Conservation (phyloP, 257 asterid genomes). For the Salvia rosmarinus region DNA sequence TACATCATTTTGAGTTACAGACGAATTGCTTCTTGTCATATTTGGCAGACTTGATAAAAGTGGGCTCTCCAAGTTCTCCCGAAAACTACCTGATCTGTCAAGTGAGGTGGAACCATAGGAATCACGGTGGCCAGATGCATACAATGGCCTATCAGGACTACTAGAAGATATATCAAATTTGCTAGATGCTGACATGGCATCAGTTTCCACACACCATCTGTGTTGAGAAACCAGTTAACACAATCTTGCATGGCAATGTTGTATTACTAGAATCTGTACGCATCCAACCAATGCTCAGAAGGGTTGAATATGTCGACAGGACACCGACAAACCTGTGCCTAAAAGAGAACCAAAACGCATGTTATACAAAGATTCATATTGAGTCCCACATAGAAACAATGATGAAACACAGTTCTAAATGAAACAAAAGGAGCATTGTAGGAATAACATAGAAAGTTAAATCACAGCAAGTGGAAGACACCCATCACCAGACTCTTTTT, state of each 20-base stretch:
- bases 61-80: conserved; percentile 78
- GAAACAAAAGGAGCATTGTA: conserved; percentile 11
- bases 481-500: conserved; percentile 2
- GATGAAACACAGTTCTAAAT: not conserved
- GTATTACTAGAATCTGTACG: conserved; percentile 45
- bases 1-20: conserved; percentile 75
- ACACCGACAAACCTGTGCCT: conserved; percentile 49
- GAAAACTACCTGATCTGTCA: conserved; percentile 80
- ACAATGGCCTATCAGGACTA: conserved; percentile 85
- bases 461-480: conserved; percentile 12
- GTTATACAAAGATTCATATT: conserved; percentile 20
- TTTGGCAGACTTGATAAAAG: conserved; percentile 75
- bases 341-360: conserved; percentile 35
- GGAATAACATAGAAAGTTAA: conserved; percentile 11
- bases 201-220: conserved; percentile 59
- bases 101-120: conserved; percentile 66
- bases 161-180: conserved; percentile 79
- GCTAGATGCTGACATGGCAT: conserved; percentile 90
- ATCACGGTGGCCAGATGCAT: conserved; percentile 78
- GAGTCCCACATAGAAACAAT: conserved; percentile 17
- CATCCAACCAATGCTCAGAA: conserved; percentile 58
- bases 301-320: conserved; percentile 40
- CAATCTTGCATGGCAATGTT: conserved; percentile 75
- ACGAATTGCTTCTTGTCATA: conserved; percentile 67
- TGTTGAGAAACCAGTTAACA: conserved; percentile 64